A percentile compares a stretch with the other conserved stretches of the same genome.
Evolutionary conservation across 345 rosid genomes (phyloP).

Genomic region (rapeseed (Brassica napus)): DNA sequence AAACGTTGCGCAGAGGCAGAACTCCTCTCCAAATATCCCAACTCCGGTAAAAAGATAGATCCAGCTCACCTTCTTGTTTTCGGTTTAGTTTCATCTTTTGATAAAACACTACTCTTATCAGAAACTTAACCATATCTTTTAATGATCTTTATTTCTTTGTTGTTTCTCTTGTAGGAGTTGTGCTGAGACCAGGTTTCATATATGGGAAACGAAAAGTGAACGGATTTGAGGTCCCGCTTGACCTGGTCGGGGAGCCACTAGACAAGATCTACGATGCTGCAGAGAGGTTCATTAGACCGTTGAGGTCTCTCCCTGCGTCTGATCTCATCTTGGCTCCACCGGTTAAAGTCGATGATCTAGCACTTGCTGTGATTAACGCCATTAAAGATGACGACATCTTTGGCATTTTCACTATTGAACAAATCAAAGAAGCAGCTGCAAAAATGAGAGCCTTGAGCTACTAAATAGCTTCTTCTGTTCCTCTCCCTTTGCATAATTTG

Average conservation of each 20-base stretch:
- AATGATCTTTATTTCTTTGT: not conserved
- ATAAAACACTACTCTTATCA: not conserved
- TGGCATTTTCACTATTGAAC: slow-evolving; percentile 86
- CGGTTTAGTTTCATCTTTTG: too few species aligned
- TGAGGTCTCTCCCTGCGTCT: slow-evolving; percentile 74
- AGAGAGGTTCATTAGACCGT: slow-evolving; percentile 62
- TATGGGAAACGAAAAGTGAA: slow-evolving; percentile 74
- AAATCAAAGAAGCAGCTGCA: slow-evolving; percentile 90
- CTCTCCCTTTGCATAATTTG: not conserved
- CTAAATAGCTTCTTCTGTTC: slow-evolving; percentile 5
- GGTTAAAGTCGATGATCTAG: slow-evolving; percentile 75
- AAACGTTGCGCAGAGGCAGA: slow-evolving; percentile 89
- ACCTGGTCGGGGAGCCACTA: slow-evolving; percentile 69
- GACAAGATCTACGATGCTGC: slow-evolving; percentile 60
- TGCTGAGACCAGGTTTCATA: slow-evolving; percentile 82
- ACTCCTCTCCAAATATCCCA: slow-evolving; percentile 82
- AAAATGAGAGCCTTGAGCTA: slow-evolving; percentile 50
- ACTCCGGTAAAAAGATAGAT: slow-evolving; percentile 55
- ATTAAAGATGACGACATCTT: slow-evolving; percentile 75
- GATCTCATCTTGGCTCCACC: slow-evolving; percentile 74
- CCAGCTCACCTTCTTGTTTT: not conserved
- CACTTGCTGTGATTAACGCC: slow-evolving; percentile 68
- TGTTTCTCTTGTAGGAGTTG: slow-evolving; percentile 56
- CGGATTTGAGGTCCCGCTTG: slow-evolving; percentile 80
- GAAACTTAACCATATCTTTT: not conserved